phyloP scores from a whole-genome alignment of 257 asterid species.

The Solanum neorickii region DNA sequence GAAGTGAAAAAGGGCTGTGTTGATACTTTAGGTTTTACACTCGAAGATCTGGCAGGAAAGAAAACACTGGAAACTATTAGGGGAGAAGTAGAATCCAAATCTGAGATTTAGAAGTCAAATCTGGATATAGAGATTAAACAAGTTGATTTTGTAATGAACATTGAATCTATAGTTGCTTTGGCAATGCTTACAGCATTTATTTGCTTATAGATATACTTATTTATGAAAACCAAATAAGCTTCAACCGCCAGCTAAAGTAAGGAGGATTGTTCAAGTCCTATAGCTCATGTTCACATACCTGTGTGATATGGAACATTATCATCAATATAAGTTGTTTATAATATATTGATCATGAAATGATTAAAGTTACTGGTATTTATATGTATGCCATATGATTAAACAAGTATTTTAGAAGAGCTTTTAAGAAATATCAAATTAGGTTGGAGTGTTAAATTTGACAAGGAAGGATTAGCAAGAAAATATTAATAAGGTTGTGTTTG shows the following conservation, averaged over 20 bases:
- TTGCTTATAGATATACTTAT: not conserved
- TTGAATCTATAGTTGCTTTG: not conserved
- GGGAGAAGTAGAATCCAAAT: not conserved
- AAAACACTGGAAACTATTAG: constrained; percentile 6
- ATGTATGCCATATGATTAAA: not conserved
- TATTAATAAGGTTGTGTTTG: not conserved
- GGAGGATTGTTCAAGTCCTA: not conserved
- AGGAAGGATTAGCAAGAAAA: not conserved
- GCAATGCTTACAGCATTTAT: not conserved
- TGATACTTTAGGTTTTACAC: constrained; percentile 52
- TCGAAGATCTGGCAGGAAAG: constrained; percentile 74
- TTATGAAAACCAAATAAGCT: not conserved
- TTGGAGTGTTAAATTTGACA: not conserved
- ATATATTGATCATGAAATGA: not conserved
- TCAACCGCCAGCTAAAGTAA: not conserved
- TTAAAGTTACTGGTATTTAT: not conserved
- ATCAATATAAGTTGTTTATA: too few species aligned
- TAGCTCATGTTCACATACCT: not conserved
- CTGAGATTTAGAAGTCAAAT: not conserved
- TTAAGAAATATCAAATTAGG: not conserved
- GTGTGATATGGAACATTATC: not conserved
- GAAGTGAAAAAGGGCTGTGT: constrained; percentile 62
- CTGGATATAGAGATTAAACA: not conserved
- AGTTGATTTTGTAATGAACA: not conserved
- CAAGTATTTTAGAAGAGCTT: not conserved